Conservation (phyloP, 2,329 filamentous ascomycete species). For the Cercospora sesami region DNA sequence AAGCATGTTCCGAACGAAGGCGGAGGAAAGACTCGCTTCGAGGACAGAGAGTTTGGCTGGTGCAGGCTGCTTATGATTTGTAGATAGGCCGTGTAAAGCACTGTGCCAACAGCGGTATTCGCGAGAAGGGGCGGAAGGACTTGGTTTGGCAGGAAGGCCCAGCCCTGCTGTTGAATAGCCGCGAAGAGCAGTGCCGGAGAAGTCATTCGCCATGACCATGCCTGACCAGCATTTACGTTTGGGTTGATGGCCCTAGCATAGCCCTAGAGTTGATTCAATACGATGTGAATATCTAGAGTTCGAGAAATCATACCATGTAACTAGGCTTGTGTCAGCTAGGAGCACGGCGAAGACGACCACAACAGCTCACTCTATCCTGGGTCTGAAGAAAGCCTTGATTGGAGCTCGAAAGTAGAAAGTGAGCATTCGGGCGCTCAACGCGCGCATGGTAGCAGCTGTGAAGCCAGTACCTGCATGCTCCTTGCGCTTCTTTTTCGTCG, state of each 20-base stretch:
- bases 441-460: constrained; percentile 82
- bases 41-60: constrained; percentile 61
- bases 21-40: constrained; percentile 69
- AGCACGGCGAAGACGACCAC: neutral
- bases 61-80: constrained; percentile 67
- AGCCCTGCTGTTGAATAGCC: constrained; percentile 68
- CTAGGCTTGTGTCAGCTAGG: constrained; percentile 35
- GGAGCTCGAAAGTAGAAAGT: constrained; percentile 91
- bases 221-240: constrained; percentile 47
- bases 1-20: constrained; percentile 65
- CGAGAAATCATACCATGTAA: constrained; percentile 49
- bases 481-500: constrained; percentile 48
- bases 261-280: constrained; percentile 44
- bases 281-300: neutral
- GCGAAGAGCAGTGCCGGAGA: constrained; percentile 69
- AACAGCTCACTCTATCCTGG: constrained; percentile 74
- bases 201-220: constrained; percentile 64
- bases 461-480: constrained; percentile 68
- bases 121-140: constrained; percentile 74
- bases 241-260: constrained; percentile 65
- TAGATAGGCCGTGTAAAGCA: constrained; percentile 74
- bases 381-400: constrained; percentile 89
- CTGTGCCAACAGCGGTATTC: constrained; percentile 71
- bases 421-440: constrained; percentile 77
- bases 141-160: constrained; percentile 72